phyloP scores from a whole-genome alignment of 1,284 basidiomycete genomes.

The Trichosporon ovoides region DNA sequence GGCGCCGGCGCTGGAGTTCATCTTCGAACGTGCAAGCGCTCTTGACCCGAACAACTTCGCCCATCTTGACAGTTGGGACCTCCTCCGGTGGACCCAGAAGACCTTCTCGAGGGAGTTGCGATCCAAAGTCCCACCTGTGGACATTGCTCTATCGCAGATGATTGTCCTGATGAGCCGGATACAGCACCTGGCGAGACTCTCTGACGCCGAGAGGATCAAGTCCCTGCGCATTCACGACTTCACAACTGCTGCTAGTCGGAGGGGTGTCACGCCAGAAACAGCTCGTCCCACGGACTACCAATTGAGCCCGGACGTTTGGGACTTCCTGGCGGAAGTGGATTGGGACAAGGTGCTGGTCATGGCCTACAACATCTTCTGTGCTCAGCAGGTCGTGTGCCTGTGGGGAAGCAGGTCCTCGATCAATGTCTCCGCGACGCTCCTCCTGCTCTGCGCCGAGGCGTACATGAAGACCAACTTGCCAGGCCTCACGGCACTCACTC shows the following conservation, averaged over 20 bases:
- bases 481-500: constrained; percentile 1
- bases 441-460: constrained; percentile 22
- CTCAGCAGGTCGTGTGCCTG: constrained; percentile 28
- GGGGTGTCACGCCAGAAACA: neutral
- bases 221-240: constrained; percentile 7
- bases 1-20: constrained; percentile 19
- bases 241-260: neutral
- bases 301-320: constrained; percentile 12
- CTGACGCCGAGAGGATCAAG: constrained; percentile 13
- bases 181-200: constrained; percentile 12
- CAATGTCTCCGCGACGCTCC: constrained; percentile 17
- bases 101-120: constrained; percentile 11
- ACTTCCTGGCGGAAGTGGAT: constrained; percentile 12
- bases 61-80: constrained; percentile 15
- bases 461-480: constrained; percentile 11
- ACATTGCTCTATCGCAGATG: constrained; percentile 19
- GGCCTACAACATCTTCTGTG: constrained; percentile 28
- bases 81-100: constrained; percentile 8
- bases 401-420: constrained; percentile 20
- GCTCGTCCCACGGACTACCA: constrained; percentile 11
- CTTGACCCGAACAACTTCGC: constrained; percentile 18
- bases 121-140: constrained; percentile 7
- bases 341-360: constrained; percentile 25
- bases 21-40: constrained; percentile 28
- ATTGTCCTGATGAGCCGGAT: constrained; percentile 15